Evolutionary conservation across 2,329 filamentous ascomycete genomes (phyloP).

Genomic region (Amesomyces nigricolor): DNA sequence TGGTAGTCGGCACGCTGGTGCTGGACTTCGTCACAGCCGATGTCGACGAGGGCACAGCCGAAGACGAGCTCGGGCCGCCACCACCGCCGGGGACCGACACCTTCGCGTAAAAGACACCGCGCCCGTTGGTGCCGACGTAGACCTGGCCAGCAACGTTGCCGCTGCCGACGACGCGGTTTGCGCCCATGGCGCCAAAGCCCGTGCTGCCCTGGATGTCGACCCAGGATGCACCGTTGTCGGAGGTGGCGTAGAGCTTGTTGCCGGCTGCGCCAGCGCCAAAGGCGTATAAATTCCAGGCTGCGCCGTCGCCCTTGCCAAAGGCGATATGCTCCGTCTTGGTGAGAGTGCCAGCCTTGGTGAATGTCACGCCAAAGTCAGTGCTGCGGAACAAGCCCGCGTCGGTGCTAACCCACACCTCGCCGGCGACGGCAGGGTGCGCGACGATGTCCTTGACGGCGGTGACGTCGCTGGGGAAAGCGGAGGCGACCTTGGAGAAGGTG

Average conservation of each 20-base stretch:
- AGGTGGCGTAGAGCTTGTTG: slow-evolving; percentile 41
- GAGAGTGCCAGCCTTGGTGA: slow-evolving; percentile 36
- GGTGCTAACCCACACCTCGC: slow-evolving; percentile 56
- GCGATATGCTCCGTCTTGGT: slow-evolving; percentile 40
- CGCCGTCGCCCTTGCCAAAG: slow-evolving; percentile 37
- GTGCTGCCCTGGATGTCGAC: slow-evolving; percentile 43
- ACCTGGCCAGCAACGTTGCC: slow-evolving; percentile 42
- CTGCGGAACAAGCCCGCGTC: slow-evolving; percentile 50
- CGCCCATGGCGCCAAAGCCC: slow-evolving; percentile 41
- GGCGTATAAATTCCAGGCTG: slow-evolving; percentile 43
- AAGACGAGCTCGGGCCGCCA: not conserved
- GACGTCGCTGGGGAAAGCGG: slow-evolving; percentile 34
- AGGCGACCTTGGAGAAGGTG: slow-evolving; percentile 39
- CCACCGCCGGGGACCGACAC: slow-evolving; percentile 13
- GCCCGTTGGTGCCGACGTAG: slow-evolving; percentile 47
- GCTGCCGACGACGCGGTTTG: slow-evolving; percentile 38
- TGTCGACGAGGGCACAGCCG: not conserved
- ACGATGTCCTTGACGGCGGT: slow-evolving; percentile 50
- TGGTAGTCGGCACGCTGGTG: slow-evolving; percentile 1
- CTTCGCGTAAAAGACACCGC: slow-evolving; percentile 39
- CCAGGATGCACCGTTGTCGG: slow-evolving; percentile 40
- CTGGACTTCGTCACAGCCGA: not conserved
- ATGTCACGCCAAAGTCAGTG: slow-evolving; percentile 45
- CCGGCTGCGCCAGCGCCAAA: slow-evolving; percentile 41
- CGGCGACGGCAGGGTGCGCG: slow-evolving; percentile 50